A percentile compares a stretch with the other conserved stretches of the same genome.
These are phyloP conservation scores for Lagenidium giganteum DNA, from an alignment of 352 stramenopile genomes.

Conservation along the genomic window DNA sequence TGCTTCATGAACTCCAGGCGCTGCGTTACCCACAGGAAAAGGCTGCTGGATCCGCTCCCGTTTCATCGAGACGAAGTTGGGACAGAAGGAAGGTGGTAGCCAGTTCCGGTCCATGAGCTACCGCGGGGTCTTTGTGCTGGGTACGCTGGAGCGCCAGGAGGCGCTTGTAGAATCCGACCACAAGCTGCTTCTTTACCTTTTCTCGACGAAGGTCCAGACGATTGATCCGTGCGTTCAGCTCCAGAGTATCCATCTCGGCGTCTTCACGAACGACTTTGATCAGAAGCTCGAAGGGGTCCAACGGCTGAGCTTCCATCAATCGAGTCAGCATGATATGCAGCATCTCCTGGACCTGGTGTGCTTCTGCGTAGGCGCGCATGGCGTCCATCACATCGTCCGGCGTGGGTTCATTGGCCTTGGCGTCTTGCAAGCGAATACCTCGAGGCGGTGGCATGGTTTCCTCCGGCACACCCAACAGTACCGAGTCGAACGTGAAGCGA, in stretches of 20 bases:
- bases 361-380: conserved; percentile 56
- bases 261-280: conserved; percentile 51
- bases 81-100: conserved; percentile 32
- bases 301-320: conserved; percentile 54
- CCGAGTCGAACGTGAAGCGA: too few species aligned
- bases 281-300: conserved; percentile 66
- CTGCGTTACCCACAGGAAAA: too few species aligned
- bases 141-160: conserved; percentile 46
- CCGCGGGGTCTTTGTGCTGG: conserved; percentile 28
- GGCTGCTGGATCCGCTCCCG: conserved; percentile 28
- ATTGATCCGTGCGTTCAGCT: conserved; percentile 28
- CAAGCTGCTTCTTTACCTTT: conserved; percentile 53
- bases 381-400: conserved; percentile 34
- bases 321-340: conserved; percentile 49
- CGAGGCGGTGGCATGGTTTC: conserved; percentile 24
- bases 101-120: conserved; percentile 23
- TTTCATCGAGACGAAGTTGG: conserved; percentile 47
- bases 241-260: conserved; percentile 42
- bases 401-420: conserved; percentile 16
- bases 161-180: conserved; percentile 42
- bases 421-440: conserved; percentile 24
- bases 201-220: conserved; percentile 61
- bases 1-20: conserved; percentile 62
- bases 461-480: too few species aligned
- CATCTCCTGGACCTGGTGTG: conserved; percentile 58